Evolutionary conservation across 176 grass and related monocot species (phyloP).

Genomic region (Triticum urartu): DNA sequence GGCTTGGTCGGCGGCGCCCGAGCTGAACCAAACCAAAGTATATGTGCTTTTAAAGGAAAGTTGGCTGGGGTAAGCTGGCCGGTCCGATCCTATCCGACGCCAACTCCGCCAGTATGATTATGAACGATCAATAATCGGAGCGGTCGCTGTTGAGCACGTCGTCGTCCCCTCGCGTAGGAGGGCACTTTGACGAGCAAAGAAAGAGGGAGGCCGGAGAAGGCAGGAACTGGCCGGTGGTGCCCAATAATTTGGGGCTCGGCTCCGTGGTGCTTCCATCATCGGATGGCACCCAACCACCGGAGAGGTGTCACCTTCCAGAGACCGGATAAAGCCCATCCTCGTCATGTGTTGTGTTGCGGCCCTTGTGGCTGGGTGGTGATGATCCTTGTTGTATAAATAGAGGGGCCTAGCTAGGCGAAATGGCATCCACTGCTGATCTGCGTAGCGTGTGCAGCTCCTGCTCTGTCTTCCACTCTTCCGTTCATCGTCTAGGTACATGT

Average conservation of each 20-base stretch:
- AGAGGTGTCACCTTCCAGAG: constrained; percentile 38
- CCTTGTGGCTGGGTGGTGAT: too few relatives aligned
- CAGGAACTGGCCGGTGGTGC: too few relatives aligned
- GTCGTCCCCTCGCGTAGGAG: constrained; percentile 5
- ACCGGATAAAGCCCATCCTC: not conserved
- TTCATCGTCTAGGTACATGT: constrained; percentile 18
- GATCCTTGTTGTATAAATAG: constrained; percentile 36
- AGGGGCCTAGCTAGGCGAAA: not conserved
- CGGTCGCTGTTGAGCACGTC: too few relatives aligned
- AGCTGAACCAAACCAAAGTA: not conserved
- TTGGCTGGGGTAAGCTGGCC: not conserved
- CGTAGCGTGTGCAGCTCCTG: not conserved
- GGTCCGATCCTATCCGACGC: not conserved
- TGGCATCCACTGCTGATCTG: not conserved
- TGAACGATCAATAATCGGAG: not conserved
- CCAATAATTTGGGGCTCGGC: constrained; percentile 20
- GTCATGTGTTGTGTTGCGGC: not conserved
- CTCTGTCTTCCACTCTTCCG: not conserved
- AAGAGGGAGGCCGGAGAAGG: not conserved
- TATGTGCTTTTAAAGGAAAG: not conserved
- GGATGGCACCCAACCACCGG: not conserved
- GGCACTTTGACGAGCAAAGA: constrained; percentile 28
- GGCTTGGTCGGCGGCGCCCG: constrained; percentile 5
- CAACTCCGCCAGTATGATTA: not conserved
- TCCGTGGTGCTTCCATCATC: constrained; percentile 5